phyloP scores from a whole-genome alignment of 2,329 filamentous ascomycete genomes.

The Pestalotiopsis sp. region DNA sequence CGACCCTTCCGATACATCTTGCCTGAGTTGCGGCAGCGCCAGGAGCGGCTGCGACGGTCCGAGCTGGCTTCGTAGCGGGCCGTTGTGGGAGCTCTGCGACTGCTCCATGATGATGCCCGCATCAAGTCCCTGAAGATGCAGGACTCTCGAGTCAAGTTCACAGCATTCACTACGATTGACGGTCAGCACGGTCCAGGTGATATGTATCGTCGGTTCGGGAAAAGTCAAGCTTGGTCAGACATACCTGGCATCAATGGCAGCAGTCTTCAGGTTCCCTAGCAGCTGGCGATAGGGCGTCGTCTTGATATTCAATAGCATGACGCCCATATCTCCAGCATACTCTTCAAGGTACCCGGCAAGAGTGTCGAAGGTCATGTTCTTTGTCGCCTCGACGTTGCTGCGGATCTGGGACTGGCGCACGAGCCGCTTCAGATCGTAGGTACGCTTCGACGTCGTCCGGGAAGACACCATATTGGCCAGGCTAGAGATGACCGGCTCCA shows the following conservation, averaged over 20 bases:
- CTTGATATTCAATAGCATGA: conserved; percentile 22
- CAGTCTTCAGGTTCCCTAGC: conserved; percentile 15
- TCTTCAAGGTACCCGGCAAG: conserved; percentile 18
- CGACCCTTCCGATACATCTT: conserved; percentile 20
- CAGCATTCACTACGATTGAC: conserved; percentile 17
- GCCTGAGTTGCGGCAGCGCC: conserved; percentile 14
- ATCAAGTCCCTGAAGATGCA: conserved; percentile 21
- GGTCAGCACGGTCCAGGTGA: background rate
- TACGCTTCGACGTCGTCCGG: conserved; percentile 27
- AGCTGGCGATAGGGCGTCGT: conserved; percentile 17
- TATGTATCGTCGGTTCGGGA: too few relatives aligned
- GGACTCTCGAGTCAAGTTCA: conserved; percentile 20
- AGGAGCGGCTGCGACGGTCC: conserved; percentile 14
- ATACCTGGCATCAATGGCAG: background rate
- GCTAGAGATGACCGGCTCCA: conserved; percentile 18
- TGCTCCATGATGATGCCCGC: conserved; percentile 24
- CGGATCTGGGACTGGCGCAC: conserved; percentile 25
- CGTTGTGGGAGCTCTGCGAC: conserved; percentile 17
- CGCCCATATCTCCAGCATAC: conserved; percentile 21
- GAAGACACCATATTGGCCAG: conserved; percentile 27
- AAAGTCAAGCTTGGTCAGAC: background rate
- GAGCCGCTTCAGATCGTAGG: conserved; percentile 27
- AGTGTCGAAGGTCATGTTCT: conserved; percentile 23
- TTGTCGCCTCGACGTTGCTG: conserved; percentile 23
- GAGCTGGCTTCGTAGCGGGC: conserved; percentile 16